Base-by-base conservation (phyloP, 306 rosid species). In the Crataegus laevigata region DNA sequence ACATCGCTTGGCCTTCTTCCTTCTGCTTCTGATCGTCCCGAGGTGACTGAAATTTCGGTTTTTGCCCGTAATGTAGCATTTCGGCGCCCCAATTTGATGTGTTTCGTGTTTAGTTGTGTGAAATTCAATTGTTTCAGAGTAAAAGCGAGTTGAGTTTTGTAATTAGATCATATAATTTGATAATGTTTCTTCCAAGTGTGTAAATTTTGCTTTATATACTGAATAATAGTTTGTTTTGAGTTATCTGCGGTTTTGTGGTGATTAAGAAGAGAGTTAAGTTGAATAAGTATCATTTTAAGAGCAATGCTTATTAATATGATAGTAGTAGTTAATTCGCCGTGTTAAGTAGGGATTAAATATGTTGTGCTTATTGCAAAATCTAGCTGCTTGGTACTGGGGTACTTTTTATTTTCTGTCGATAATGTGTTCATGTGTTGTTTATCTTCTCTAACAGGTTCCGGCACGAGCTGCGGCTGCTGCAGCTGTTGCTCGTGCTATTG, bases 391-490 rank as follows among this genome's bases (percentile, higher is more conserved):
- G 15, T 8, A 7, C 62, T 1, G 21, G 43, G 15, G 19, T 29
- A 29, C 14, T 29, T 0, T 30, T 51, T 30, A n/a, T 52, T 69
- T 54, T 28, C 38, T n/a, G 32, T 71, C 3, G 0, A 19, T 6
- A 58, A 71, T 4, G 47, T 22, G 11, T 75, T 61, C 69, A 45
- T 68, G 79, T 78, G 75, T 82, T 86, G 77, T 76, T 42, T 77
- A 72, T 77, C 52, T 72, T 66, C 65, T 74, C 68, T 76, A 82
- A 52, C 89, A 96, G 99, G 99, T 96, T 87, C 98, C 98, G 1
- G 90, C 98, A 24, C 92, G 93, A 72, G 99, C 93, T 68, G 96
- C 91, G 24, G 97, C 99, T 26, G 98, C 99, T 9, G 99, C 98
- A 60, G 99, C 91, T 40, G 98, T 92, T 57, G 99, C 99, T 28